Conservation (phyloP, 345 rosid genomes). For the Viola odorata region DNA sequence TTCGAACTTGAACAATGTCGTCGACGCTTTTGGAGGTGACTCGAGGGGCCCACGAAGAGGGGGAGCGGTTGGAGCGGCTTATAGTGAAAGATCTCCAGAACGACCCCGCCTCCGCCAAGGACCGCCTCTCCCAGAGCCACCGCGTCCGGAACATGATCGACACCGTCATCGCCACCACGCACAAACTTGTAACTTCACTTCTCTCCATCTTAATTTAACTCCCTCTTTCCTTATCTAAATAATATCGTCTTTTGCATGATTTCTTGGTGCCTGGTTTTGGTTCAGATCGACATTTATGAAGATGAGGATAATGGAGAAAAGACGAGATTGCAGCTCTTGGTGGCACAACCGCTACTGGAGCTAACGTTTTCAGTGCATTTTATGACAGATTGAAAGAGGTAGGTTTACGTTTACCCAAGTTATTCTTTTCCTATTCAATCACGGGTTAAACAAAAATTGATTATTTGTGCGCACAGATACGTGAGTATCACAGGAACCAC, state of each 20-base stretch:
- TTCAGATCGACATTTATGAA: constrained; percentile 74
- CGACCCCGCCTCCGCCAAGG: constrained; percentile 60
- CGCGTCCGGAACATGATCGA: constrained; percentile 85
- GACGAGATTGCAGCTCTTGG: constrained; percentile 96
- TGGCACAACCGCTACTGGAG: constrained; percentile 70
- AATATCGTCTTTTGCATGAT: background rate
- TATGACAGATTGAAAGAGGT: constrained; percentile 97
- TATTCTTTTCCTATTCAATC: background rate
- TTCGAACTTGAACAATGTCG: constrained; percentile 39
- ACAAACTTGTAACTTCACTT: constrained; percentile 49
- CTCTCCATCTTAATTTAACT: background rate
- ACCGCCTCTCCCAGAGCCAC: constrained; percentile 80
- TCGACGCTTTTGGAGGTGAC: constrained; percentile 87
- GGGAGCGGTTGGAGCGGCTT: constrained; percentile 79
- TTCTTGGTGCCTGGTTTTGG: background rate
- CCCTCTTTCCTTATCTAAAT: no score
- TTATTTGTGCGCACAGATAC: constrained; percentile 39
- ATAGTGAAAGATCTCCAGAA: constrained; percentile 85
- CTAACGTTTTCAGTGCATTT: constrained; percentile 71
- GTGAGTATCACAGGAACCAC: constrained; percentile 89
- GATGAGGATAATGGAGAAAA: constrained; percentile 79
- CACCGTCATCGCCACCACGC: constrained; percentile 46
- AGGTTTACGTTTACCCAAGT: background rate
- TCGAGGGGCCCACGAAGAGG: constrained; percentile 83
- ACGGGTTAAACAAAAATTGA: background rate